A percentile compares a stretch with the other conserved stretches of the same genome.
Evolutionary conservation across 192 early-diverging fungal genomes (phyloP).

Genomic region (Globomyces pollinis-pini): DNA sequence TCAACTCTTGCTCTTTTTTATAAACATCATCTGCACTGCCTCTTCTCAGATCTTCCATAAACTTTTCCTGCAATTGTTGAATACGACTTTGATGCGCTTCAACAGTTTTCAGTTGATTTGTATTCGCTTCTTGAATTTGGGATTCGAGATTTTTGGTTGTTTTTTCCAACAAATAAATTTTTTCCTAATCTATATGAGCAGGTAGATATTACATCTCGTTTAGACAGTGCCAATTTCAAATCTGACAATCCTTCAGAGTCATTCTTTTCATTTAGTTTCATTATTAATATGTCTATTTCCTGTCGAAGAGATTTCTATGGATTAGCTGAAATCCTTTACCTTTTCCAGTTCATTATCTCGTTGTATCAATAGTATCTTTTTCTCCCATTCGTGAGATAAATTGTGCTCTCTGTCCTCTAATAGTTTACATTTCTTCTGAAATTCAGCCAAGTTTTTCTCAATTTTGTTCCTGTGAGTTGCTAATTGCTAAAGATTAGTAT

Average conservation of each 20-base stretch:
- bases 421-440: neutral
- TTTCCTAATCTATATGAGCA: neutral
- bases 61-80: constrained; percentile 44
- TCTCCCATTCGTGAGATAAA: neutral
- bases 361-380: constrained; percentile 6
- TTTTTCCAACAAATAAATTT: constrained; percentile 7
- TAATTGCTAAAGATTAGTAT: neutral
- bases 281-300: neutral
- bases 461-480: neutral
- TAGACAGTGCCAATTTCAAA: neutral
- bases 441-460: neutral
- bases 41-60: constrained; percentile 23
- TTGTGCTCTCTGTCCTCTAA: neutral
- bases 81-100: constrained; percentile 47
- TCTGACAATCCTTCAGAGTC: neutral
- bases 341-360: neutral
- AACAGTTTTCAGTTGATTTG: constrained; percentile 20
- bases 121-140: neutral
- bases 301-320: neutral
- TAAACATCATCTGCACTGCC: constrained; percentile 22
- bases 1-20: constrained; percentile 13
- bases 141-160: too few relatives aligned
- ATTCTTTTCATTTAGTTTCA: neutral
- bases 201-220: neutral
- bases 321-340: neutral